These are phyloP conservation scores for Sclerotinia spermophila DNA, from an alignment of 2,329 filamentous ascomycete species.

Conservation along the genomic window DNA sequence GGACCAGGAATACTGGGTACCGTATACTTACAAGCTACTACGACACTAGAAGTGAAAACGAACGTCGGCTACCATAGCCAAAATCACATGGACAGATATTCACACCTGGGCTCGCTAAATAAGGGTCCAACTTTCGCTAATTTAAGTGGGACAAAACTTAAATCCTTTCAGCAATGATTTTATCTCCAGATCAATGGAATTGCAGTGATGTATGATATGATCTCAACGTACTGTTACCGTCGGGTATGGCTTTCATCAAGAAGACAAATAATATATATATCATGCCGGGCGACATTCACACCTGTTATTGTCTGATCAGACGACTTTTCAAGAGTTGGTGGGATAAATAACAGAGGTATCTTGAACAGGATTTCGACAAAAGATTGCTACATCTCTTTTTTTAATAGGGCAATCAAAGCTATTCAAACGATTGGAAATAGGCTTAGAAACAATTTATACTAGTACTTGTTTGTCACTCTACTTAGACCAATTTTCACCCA, in stretches of 20 bases:
- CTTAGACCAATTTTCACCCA: background rate
- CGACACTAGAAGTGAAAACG: no score
- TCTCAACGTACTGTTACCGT: background rate
- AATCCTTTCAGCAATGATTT: background rate
- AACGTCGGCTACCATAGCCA: background rate
- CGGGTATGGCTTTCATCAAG: background rate
- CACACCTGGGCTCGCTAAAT: background rate
- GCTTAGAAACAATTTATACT: background rate
- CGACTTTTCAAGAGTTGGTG: background rate
- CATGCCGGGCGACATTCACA: background rate
- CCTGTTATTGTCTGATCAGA: background rate
- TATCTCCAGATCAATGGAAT: background rate
- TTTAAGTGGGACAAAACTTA: background rate
- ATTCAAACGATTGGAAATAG: background rate
- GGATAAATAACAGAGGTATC: background rate
- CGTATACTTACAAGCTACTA: background rate
- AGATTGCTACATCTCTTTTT: background rate
- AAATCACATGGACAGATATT: background rate
- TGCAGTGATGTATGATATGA: background rate
- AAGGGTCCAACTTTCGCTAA: background rate
- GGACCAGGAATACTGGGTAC: no score
- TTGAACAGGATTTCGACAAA: background rate
- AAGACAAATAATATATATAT: background rate
- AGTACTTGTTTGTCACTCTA: background rate
- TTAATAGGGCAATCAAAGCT: background rate